Conservation (phyloP, 1,139 yeast genomes). For the Entelexis paramagnoliae region DNA sequence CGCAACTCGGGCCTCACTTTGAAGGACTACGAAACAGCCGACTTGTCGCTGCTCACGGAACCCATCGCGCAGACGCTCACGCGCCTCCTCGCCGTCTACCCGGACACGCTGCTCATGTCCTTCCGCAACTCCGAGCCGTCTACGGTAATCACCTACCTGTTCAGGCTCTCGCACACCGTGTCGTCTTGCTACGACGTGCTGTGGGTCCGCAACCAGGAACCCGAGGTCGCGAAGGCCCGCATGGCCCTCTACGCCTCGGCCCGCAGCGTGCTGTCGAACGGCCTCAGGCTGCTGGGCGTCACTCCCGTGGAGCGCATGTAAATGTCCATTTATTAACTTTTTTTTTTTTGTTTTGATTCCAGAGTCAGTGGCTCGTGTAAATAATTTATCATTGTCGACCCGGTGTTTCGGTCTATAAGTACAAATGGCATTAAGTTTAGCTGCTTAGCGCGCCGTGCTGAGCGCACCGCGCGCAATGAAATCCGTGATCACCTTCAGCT, state of each 20-base stretch:
- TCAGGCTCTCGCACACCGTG: constrained; percentile 84
- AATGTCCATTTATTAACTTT: too few relatives aligned
- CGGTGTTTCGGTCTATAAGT: not conserved
- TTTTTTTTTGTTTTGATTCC: too few relatives aligned
- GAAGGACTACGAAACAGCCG: constrained; percentile 46
- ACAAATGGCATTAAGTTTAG: not conserved
- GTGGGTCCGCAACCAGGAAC: constrained; percentile 96
- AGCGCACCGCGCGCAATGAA: constrained; percentile 71
- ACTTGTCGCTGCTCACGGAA: constrained; percentile 62
- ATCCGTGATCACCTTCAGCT: constrained; percentile 66
- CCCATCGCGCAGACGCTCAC: constrained; percentile 63
- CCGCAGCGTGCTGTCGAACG: constrained; percentile 80
- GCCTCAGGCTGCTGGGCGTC: constrained; percentile 82
- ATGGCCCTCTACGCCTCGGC: constrained; percentile 87
- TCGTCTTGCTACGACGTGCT: constrained; percentile 90
- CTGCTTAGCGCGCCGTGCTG: constrained; percentile 1
- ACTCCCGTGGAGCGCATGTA: constrained; percentile 99
- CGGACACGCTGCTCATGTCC: constrained; percentile 81
- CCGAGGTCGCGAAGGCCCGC: constrained; percentile 81
- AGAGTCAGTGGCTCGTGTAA: not conserved
- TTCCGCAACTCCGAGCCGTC: constrained; percentile 84
- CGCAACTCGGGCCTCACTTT: constrained; percentile 52
- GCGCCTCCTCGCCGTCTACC: constrained; percentile 79
- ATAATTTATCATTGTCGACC: not conserved
- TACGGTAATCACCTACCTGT: constrained; percentile 85